Percentiles rank a stretch among this genome's conserved stretches.
phyloP scores from a whole-genome alignment of 179 eudicot genomes.

The Drosera spatulata region DNA sequence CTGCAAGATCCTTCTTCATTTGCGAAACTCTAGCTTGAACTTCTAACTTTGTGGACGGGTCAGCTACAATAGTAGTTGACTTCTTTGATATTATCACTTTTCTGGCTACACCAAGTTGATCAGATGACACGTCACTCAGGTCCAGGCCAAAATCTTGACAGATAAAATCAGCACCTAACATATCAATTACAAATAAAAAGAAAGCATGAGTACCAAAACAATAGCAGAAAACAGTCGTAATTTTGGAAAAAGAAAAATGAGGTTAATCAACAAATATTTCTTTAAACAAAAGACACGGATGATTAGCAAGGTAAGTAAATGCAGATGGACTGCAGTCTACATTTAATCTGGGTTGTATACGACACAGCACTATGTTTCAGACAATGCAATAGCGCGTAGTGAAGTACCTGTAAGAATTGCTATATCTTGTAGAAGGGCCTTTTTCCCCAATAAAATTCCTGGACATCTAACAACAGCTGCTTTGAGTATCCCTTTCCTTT shows the following conservation, averaged over 20 bases:
- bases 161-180: slow-evolving; percentile 86
- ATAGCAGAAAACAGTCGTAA: too few relatives aligned
- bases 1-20: slow-evolving; percentile 89
- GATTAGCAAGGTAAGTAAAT: too few relatives aligned
- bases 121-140: slow-evolving; percentile 66
- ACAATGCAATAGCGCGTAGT: too few relatives aligned
- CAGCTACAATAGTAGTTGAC: slow-evolving; percentile 72
- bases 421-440: slow-evolving; percentile 78
- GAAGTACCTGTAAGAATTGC: slow-evolving; percentile 81
- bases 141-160: slow-evolving; percentile 72
- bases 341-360: too few relatives aligned
- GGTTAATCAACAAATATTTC: too few relatives aligned
- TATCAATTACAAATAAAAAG: slow-evolving; percentile 4
- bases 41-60: slow-evolving; percentile 73
- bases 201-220: slow-evolving; percentile 3
- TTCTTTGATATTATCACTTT: slow-evolving; percentile 62
- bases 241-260: too few relatives aligned
- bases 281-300: too few relatives aligned
- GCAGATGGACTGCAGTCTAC: too few relatives aligned
- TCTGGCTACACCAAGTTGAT: slow-evolving; percentile 85
- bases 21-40: slow-evolving; percentile 76
- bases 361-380: too few relatives aligned
- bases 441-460: slow-evolving; percentile 71
- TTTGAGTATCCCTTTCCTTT: slow-evolving; percentile 51
- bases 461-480: slow-evolving; percentile 94